These are phyloP conservation scores for Bryoglossum gracile DNA, from an alignment of 495 filamentous ascomycete genomes.

Conservation along the genomic window DNA sequence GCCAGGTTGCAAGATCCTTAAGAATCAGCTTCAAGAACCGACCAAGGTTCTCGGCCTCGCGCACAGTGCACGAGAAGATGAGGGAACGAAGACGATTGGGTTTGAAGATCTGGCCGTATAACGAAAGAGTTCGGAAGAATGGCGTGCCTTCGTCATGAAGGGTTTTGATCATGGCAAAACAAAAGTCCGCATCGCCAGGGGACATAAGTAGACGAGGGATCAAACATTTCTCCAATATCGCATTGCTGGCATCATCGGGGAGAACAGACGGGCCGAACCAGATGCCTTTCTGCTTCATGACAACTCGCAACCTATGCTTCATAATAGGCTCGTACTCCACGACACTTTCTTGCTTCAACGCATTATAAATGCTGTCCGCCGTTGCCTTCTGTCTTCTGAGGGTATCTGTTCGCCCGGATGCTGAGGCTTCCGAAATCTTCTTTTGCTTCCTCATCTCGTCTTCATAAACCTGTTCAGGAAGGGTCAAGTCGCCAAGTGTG, in stretches of 20 bases:
- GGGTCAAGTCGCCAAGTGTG: constrained; percentile 68
- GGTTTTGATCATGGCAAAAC: constrained; percentile 75
- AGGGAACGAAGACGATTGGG: constrained; percentile 69
- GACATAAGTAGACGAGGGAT: constrained; percentile 80
- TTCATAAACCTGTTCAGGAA: constrained; percentile 66
- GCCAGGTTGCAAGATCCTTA: constrained; percentile 74
- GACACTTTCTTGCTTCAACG: too few relatives aligned
- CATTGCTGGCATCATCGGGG: constrained; percentile 59
- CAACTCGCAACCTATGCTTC: too few relatives aligned
- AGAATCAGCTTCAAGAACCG: constrained; percentile 79
- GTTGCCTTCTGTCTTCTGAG: constrained; percentile 52
- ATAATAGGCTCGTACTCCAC: too few relatives aligned
- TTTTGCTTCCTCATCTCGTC: constrained; percentile 58
- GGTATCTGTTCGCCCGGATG: constrained; percentile 69
- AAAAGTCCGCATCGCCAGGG: constrained; percentile 77
- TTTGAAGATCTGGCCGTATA: constrained; percentile 79
- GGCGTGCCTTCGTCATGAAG: constrained; percentile 75
- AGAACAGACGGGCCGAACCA: constrained; percentile 68
- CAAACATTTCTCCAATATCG: constrained; percentile 82
- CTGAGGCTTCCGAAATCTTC: too few relatives aligned
- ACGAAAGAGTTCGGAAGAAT: constrained; percentile 77
- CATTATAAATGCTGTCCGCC: constrained; percentile 57
- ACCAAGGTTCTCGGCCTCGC: constrained; percentile 85
- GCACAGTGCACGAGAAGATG: constrained; percentile 79
- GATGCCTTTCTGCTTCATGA: constrained; percentile 70